These are phyloP conservation scores for Helichrysum umbraculigerum DNA, from an alignment of 129 eudicot genomes.

Conservation along the genomic window DNA sequence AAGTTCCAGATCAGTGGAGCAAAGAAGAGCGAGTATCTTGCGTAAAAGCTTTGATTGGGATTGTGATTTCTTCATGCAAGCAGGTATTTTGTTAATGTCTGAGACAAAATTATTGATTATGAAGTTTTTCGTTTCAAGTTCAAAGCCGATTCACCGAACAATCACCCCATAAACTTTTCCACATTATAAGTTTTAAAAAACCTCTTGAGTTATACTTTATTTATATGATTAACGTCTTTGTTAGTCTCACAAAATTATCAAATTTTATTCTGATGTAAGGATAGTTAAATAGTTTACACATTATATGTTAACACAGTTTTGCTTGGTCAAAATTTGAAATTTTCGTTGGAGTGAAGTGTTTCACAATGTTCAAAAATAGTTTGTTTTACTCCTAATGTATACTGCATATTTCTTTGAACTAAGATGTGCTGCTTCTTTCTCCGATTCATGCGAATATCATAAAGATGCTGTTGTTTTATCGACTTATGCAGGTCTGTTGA, in stretches of 20 bases:
- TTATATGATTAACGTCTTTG: too few relatives aligned
- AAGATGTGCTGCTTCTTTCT: background rate
- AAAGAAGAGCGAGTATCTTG: background rate
- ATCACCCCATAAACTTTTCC: too few relatives aligned
- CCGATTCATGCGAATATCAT: too few relatives aligned
- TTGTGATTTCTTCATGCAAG: background rate
- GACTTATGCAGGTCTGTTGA: constrained; percentile 14
- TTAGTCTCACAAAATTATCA: too few relatives aligned
- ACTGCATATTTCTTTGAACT: background rate
- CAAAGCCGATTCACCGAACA: too few relatives aligned
- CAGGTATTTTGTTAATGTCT: background rate
- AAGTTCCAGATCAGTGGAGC: background rate
- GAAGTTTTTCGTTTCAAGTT: background rate
- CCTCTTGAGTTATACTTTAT: too few relatives aligned
- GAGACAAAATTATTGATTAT: background rate
- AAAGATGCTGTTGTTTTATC: background rate
- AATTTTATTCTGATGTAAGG: background rate
- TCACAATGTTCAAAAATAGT: too few relatives aligned
- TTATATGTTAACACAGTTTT: too few relatives aligned
- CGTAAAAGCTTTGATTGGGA: constrained; percentile 5
- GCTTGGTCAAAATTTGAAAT: too few relatives aligned
- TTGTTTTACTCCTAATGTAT: too few relatives aligned
- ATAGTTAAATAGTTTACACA: background rate
- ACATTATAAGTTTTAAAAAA: too few relatives aligned
- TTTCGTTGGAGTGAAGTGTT: too few relatives aligned